A percentile compares a stretch with the other conserved stretches of the same genome.
These are phyloP conservation scores for Zelopaecilomyces penicillatus DNA, from an alignment of 2,329 filamentous ascomycete genomes.

Conservation along the genomic window DNA sequence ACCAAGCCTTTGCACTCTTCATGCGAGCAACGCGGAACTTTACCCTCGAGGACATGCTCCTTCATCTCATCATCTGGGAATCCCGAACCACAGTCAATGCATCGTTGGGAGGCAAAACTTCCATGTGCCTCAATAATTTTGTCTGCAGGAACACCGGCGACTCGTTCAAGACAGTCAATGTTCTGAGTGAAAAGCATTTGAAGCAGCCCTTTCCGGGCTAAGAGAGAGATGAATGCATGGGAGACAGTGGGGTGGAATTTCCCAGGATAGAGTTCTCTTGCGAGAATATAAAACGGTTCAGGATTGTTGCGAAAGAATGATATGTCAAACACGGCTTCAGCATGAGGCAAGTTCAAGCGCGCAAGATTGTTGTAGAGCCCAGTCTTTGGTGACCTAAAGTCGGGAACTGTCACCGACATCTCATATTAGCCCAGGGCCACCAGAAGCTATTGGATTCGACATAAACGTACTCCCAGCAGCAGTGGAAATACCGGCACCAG, in stretches of 20 bases:
- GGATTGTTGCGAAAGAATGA: slow-evolving; percentile 79
- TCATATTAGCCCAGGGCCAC: neutral
- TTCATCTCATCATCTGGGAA: slow-evolving; percentile 72
- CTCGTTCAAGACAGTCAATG: slow-evolving; percentile 88
- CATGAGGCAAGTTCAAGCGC: slow-evolving; percentile 74
- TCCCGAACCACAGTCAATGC: slow-evolving; percentile 72
- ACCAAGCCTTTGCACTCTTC: slow-evolving; percentile 65
- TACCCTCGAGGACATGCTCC: slow-evolving; percentile 53
- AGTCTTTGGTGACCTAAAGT: slow-evolving; percentile 88
- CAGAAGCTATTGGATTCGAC: slow-evolving; percentile 13
- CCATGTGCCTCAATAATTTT: slow-evolving; percentile 91
- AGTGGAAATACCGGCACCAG: slow-evolving; percentile 82
- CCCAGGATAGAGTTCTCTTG: slow-evolving; percentile 86
- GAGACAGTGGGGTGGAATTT: slow-evolving; percentile 82
- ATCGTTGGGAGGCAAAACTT: slow-evolving; percentile 84
- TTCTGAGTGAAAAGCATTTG: slow-evolving; percentile 93
- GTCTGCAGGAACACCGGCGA: slow-evolving; percentile 72
- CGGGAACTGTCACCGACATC: slow-evolving; percentile 55
- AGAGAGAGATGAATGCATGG: slow-evolving; percentile 78
- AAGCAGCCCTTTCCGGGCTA: slow-evolving; percentile 70
- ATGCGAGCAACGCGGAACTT: slow-evolving; percentile 60
- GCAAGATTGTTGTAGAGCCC: slow-evolving; percentile 91
- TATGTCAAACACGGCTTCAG: slow-evolving; percentile 93
- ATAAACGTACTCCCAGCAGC: slow-evolving; percentile 49
- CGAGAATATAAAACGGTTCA: slow-evolving; percentile 83